Evolutionary conservation across 163 green algal species (phyloP).

Genomic region (Scenedesmus sp.): DNA sequence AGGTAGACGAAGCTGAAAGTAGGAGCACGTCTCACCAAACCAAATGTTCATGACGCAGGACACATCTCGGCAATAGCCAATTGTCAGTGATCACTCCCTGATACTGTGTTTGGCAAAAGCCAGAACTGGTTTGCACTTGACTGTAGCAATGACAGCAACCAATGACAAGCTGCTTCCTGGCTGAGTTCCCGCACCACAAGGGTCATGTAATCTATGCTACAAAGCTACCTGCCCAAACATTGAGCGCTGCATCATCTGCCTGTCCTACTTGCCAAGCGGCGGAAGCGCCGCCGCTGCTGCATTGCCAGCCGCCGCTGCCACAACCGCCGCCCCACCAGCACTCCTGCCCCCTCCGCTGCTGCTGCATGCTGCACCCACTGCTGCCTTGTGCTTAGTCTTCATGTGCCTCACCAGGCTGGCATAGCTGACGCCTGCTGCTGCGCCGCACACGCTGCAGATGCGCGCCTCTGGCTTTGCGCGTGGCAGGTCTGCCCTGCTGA

Average conservation of each 20-base stretch:
- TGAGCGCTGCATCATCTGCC: not conserved
- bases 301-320: not conserved
- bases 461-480: slow-evolving; percentile 79
- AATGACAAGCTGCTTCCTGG: too few relatives aligned
- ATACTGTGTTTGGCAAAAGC: too few relatives aligned
- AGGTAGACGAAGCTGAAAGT: too few relatives aligned
- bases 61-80: too few relatives aligned
- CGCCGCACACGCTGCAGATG: slow-evolving; percentile 77
- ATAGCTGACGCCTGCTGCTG: slow-evolving; percentile 72
- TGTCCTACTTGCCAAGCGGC: not conserved
- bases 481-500: slow-evolving; percentile 62
- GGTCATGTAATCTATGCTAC: too few relatives aligned
- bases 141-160: too few relatives aligned
- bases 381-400: slow-evolving; percentile 35
- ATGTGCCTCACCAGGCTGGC: slow-evolving; percentile 79
- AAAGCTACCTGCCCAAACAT: too few relatives aligned
- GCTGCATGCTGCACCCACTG: not conserved
- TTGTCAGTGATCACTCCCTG: too few relatives aligned
- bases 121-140: too few relatives aligned
- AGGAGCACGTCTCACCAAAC: too few relatives aligned
- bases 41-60: too few relatives aligned
- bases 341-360: not conserved
- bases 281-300: not conserved
- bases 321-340: not conserved
- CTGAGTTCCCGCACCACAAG: too few relatives aligned